These are phyloP conservation scores for Leishmania guyanensis DNA, from an alignment of 208 protist genomes.

Conservation along the genomic window DNA sequence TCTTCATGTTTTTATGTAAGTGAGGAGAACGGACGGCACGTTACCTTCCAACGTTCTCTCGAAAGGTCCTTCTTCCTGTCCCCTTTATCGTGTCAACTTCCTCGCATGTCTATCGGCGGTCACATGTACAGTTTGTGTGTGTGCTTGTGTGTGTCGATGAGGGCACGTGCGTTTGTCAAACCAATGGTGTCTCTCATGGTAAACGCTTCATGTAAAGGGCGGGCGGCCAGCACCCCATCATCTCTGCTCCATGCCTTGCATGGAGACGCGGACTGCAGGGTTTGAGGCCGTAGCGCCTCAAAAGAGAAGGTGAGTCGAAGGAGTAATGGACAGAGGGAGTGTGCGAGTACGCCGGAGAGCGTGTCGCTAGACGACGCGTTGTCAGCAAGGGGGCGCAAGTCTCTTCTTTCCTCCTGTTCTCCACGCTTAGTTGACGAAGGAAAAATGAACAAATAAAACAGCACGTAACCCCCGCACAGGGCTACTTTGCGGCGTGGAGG, in stretches of 20 bases:
- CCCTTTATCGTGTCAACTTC: neutral
- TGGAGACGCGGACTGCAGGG: neutral
- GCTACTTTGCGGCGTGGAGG: neutral
- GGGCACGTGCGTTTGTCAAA: neutral
- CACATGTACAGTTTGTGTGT: neutral
- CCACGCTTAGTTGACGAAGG: neutral
- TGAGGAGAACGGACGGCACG: neutral
- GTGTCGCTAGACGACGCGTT: neutral
- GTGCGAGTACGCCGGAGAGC: neutral
- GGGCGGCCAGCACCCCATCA: neutral
- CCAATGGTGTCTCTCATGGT: neutral
- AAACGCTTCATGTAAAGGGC: neutral
- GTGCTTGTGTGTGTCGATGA: neutral
- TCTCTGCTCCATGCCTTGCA: neutral
- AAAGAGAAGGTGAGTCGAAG: neutral
- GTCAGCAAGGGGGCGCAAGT: neutral
- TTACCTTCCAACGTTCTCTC: neutral
- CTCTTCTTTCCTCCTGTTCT: neutral
- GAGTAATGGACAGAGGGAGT: neutral
- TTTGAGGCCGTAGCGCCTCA: neutral
- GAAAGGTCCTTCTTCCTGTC: neutral
- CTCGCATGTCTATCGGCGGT: neutral
- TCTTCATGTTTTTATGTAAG: neutral
- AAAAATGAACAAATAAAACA: neutral
- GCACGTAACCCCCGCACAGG: neutral